A percentile compares a stretch with the other conserved stretches of the same genome.
Conservation (phyloP, 441 rosid species). For the Erodium texanum region DNA sequence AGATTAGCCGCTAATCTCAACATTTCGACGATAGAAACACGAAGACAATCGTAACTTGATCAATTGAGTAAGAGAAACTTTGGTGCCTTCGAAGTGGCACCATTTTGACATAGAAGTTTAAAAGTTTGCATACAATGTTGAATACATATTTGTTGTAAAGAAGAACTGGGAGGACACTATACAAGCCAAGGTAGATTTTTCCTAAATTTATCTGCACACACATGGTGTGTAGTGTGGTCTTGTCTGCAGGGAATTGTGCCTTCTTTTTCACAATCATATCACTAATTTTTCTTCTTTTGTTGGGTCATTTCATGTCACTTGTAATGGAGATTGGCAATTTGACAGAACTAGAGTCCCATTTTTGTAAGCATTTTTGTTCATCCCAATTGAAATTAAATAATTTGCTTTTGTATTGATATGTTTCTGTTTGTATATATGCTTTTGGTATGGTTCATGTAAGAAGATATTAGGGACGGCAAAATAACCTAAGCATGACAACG, state of each 20-base stretch:
- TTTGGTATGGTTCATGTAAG: too few species aligned
- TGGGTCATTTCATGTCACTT: not conserved
- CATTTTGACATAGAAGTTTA: not conserved
- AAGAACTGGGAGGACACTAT: not conserved
- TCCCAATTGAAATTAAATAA: not conserved
- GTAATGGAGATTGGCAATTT: not conserved
- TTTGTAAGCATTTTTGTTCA: not conserved
- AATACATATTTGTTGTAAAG: not conserved
- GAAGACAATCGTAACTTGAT: too few species aligned
- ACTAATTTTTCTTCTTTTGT: not conserved
- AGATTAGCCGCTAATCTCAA: conserved; percentile 19
- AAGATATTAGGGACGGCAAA: too few species aligned
- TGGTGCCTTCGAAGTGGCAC: too few species aligned
- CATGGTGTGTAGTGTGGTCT: not conserved
- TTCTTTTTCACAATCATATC: not conserved
- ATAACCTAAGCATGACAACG: too few species aligned
- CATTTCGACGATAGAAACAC: not conserved
- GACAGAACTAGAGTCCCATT: not conserved
- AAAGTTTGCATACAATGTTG: not conserved
- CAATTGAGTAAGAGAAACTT: too few species aligned
- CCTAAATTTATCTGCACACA: not conserved
- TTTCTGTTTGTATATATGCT: too few species aligned
- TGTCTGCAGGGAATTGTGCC: not conserved
- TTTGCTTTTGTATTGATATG: too few species aligned
- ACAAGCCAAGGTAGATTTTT: not conserved